Percentiles rank a stretch among this genome's conserved stretches.
phyloP scores from a whole-genome alignment of 108 stramenopile genomes.

The Heterococcus sp. region DNA sequence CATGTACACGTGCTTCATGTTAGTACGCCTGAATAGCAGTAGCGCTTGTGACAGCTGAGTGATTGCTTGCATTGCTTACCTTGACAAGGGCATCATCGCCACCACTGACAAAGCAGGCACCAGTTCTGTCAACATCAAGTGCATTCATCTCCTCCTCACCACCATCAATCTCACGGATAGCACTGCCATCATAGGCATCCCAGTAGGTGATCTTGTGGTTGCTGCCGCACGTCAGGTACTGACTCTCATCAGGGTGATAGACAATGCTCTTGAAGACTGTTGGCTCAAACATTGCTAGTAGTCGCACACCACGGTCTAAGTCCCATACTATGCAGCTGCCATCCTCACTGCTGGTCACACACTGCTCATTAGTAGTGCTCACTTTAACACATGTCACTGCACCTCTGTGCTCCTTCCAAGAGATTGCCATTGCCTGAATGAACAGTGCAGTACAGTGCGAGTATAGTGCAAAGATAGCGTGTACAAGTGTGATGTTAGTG shows the following conservation, averaged over 20 bases:
- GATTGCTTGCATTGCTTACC: too few relatives aligned
- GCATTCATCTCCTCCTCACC: slow-evolving; percentile 71
- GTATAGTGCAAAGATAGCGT: too few relatives aligned
- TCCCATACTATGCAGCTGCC: slow-evolving; percentile 85
- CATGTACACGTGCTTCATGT: too few relatives aligned
- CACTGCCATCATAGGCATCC: slow-evolving; percentile 75
- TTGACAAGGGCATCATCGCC: slow-evolving; percentile 72
- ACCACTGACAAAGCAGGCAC: slow-evolving; percentile 69
- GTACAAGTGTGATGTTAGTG: too few relatives aligned
- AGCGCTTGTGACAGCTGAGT: too few relatives aligned
- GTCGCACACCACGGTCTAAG: slow-evolving; percentile 63
- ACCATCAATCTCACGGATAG: slow-evolving; percentile 74
- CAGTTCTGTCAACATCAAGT: slow-evolving; percentile 67
- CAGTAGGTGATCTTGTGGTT: slow-evolving; percentile 78
- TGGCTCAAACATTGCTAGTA: slow-evolving; percentile 74
- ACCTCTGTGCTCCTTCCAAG: slow-evolving; percentile 80
- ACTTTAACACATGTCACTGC: slow-evolving; percentile 66
- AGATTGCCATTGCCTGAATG: slow-evolving; percentile 69
- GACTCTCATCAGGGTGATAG: slow-evolving; percentile 82
- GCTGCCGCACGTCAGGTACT: slow-evolving; percentile 75
- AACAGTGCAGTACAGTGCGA: too few relatives aligned
- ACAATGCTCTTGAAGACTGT: slow-evolving; percentile 68
- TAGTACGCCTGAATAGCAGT: too few relatives aligned
- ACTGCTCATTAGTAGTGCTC: slow-evolving; percentile 53
- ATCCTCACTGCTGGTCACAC: slow-evolving; percentile 73